These are phyloP conservation scores for Alliaria petiolata DNA, from an alignment of 345 rosid genomes.

Conservation along the genomic window DNA sequence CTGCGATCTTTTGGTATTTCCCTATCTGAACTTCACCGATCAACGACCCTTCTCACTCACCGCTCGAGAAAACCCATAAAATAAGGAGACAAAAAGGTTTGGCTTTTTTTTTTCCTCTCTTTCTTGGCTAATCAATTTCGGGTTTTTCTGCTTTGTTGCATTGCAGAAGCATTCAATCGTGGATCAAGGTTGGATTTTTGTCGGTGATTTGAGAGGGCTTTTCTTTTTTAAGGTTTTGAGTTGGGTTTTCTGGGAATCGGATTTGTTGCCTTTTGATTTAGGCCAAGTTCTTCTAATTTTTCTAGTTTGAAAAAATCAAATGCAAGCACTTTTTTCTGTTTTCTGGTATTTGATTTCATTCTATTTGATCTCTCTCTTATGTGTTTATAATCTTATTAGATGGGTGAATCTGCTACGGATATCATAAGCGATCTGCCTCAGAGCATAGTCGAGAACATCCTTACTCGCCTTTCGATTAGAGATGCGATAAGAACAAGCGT, in stretches of 20 bases:
- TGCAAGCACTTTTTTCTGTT: not conserved
- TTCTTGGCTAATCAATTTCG: not conserved
- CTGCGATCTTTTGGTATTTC: slow-evolving; percentile 7
- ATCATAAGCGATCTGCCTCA: slow-evolving; percentile 74
- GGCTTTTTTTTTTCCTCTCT: not conserved
- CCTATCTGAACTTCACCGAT: slow-evolving; percentile 5
- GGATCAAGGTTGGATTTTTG: not conserved
- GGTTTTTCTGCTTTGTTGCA: not conserved
- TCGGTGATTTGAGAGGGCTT: not conserved
- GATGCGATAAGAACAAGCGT: slow-evolving; percentile 81
- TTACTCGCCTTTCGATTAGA: slow-evolving; percentile 54
- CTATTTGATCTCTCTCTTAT: not conserved
- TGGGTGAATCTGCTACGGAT: slow-evolving; percentile 56
- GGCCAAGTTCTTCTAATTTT: not conserved
- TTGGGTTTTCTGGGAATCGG: slow-evolving; percentile 2
- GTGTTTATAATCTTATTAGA: slow-evolving; percentile 12
- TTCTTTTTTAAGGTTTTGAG: not conserved
- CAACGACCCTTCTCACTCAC: not conserved
- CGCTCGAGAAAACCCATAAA: not conserved
- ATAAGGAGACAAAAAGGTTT: slow-evolving; percentile 13
- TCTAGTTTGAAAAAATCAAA: not conserved
- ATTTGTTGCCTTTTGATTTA: not conserved
- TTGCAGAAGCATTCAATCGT: slow-evolving; percentile 19
- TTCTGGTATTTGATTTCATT: not conserved
- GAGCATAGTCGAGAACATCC: slow-evolving; percentile 72